Base-by-base conservation (phyloP, 1,284 basidiomycete species). In the Grifola frondosa region DNA sequence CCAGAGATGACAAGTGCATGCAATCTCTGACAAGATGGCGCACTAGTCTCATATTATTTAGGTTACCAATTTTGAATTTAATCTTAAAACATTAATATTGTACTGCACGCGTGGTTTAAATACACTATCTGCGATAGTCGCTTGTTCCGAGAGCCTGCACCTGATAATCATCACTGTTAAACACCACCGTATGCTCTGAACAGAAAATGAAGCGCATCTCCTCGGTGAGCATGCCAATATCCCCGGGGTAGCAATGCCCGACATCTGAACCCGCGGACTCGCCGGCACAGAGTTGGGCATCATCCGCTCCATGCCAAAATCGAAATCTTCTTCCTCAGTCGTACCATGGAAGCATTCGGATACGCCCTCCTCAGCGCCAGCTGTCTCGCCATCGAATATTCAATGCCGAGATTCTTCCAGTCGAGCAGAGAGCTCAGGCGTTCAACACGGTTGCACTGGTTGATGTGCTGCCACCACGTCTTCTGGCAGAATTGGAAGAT, bases 401-500 rank as follows among this genome's bases (percentile, higher is more conserved):
- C 95, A 53, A 97, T 81, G 4, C 95, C 95, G 23, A 98, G 72
- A 56, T 93, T 91, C 75, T 98, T 98, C 95, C 95, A 97, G 67
- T 98, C 95, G 45, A 98, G 74, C 43, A 98, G 66, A 33, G 95
- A 95, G 37, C 82, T 87, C 5, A 97, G 74, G 30, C 93, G 81
- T 66, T 98, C 95, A 44, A 97, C 95, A 39, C 95, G 84, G 72
- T 97, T 98, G 37, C 95, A 86, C 71, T 97, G 93, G 70, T 97
- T 97, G 68, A 97, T 97, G 41, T 95, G 81, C 68, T 97, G 95
- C 42, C 95, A 78, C 31, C 95, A 78, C n/a, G 91, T 88, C 77
- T 96, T 97, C 58, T 73, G 77, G 45, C 79, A 78, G 72, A 97
- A 97, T 12, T 68, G 64, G 66, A 85, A 80, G 78, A 96, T 84